Conservation (phyloP, 2,329 filamentous ascomycete genomes). For the Anthostomella pinea region DNA sequence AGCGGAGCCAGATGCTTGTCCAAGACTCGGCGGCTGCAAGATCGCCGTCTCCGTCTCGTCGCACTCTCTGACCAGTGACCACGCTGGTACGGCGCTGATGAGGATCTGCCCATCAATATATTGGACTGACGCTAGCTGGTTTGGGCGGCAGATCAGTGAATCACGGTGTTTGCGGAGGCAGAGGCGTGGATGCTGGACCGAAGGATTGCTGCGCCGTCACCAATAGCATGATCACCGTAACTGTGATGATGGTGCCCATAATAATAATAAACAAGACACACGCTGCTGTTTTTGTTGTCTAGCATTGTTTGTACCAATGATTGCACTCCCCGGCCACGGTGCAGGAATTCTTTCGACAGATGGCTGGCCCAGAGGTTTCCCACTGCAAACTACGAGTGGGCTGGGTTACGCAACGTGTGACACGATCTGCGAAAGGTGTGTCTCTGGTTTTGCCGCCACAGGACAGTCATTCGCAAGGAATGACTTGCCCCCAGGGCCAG, state of each 20-base stretch:
- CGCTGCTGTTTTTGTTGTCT: conserved; percentile 16
- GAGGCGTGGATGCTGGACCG: no score
- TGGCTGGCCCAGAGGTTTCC: conserved; percentile 1
- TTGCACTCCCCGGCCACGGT: conserved; percentile 11
- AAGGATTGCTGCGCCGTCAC: no score
- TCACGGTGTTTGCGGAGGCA: no score
- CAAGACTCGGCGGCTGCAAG: conserved; percentile 12
- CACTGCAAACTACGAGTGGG: conserved; percentile 5
- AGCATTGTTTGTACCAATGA: conserved; percentile 13
- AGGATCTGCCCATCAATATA: conserved; percentile 24
- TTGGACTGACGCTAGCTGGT: conserved; percentile 13
- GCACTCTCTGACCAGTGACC: conserved; percentile 11
- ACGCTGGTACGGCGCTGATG: conserved; percentile 15
- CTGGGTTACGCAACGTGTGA: conserved; percentile 3
- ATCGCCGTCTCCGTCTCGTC: conserved; percentile 26
- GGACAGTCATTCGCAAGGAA: conserved; percentile 14
- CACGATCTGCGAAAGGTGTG: conserved; percentile 5
- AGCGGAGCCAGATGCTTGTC: conserved; percentile 14
- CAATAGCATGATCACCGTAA: no score
- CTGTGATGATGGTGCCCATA: no score
- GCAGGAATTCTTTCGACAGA: conserved; percentile 8
- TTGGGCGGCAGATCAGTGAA: no score
- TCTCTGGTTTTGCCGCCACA: conserved; percentile 14
- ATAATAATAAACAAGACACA: no score
- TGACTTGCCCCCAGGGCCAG: conserved; percentile 15